phyloP scores from a whole-genome alignment of 1,284 basidiomycete species.

The Irpex lacteus region DNA sequence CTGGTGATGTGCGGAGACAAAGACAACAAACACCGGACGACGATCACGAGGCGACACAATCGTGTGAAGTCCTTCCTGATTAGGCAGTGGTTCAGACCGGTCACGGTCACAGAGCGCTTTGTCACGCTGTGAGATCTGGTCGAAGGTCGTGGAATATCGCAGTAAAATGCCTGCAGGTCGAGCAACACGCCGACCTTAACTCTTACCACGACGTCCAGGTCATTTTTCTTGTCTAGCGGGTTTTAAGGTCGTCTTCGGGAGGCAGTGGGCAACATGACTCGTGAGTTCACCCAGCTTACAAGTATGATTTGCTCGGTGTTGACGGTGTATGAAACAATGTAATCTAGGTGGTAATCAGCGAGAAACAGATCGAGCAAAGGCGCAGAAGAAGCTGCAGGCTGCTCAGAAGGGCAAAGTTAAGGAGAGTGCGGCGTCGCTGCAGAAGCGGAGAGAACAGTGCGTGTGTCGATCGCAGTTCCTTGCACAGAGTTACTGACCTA shows the following conservation, averaged over 20 bases:
- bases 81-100: not conserved
- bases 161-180: not conserved
- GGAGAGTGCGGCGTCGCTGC: conserved; percentile 58
- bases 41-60: not conserved
- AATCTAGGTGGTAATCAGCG: conserved; percentile 74
- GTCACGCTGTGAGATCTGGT: not conserved
- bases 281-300: not conserved
- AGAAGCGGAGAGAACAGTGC: conserved; percentile 73
- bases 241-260: not conserved
- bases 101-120: not conserved
- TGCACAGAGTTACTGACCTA: not conserved
- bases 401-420: conserved; percentile 56
- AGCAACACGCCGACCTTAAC: not conserved
- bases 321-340: not conserved
- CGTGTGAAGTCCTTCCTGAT: not conserved
- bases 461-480: conserved; percentile 28
- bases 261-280: not conserved
- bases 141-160: not conserved
- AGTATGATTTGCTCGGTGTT: not conserved
- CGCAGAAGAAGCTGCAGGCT: conserved; percentile 65
- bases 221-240: not conserved
- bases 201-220: not conserved
- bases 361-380: conserved; percentile 67
- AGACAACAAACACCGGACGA: not conserved
- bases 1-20: not conserved